Percentiles rank a stretch among this genome's conserved stretches.
These are phyloP conservation scores for Purshia tridentata DNA, from an alignment of 306 rosid genomes.

Conservation along the genomic window DNA sequence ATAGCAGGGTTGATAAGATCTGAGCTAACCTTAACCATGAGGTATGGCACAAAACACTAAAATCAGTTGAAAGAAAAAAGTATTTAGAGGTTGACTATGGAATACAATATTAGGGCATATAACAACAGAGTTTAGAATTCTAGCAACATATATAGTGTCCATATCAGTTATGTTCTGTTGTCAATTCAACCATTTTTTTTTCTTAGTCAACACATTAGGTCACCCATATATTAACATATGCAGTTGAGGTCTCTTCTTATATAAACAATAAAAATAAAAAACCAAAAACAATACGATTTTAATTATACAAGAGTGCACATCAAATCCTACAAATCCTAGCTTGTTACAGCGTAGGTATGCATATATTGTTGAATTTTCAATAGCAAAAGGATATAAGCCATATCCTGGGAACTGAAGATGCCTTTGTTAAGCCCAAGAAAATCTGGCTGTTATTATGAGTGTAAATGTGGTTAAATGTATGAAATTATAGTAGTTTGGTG, in stretches of 20 bases:
- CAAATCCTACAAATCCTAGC: neutral
- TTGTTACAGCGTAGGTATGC: slow-evolving; percentile 7
- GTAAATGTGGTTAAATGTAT: slow-evolving; percentile 5
- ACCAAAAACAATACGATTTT: neutral
- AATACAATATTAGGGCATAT: neutral
- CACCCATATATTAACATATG: neutral
- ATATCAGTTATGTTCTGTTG: neutral
- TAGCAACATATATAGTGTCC: neutral
- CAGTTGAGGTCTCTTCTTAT: neutral
- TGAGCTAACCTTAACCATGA: neutral
- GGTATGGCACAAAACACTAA: neutral
- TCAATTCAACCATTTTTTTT: slow-evolving; percentile 2
- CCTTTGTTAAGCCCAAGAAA: slow-evolving; percentile 15
- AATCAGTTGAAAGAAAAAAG: neutral
- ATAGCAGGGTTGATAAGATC: slow-evolving; percentile 23
- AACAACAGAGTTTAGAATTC: neutral
- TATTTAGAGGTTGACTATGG: slow-evolving; percentile 3
- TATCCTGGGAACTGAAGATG: slow-evolving; percentile 13
- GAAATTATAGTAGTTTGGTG: slow-evolving; percentile 28
- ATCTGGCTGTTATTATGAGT: slow-evolving; percentile 8
- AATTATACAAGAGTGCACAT: neutral
- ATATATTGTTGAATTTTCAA: neutral
- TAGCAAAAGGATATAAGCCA: slow-evolving; percentile 14
- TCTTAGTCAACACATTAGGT: neutral
- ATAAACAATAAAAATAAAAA: neutral